Evolutionary conservation across 140 eudicot species (phyloP).

Genomic region (Anethum foeniculum): DNA sequence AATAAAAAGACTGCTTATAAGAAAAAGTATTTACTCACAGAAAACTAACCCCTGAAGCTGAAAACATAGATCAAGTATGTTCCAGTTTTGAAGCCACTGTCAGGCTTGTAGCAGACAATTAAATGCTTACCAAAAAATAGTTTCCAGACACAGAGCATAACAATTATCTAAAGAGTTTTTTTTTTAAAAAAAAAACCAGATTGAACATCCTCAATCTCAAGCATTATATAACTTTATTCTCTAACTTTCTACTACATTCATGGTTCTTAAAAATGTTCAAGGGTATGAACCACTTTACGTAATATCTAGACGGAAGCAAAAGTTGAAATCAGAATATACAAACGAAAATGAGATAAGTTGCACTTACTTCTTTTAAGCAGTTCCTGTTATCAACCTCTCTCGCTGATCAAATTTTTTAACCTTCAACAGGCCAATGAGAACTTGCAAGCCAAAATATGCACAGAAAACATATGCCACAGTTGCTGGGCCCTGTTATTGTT

Average conservation of each 20-base stretch:
- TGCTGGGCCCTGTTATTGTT: slow-evolving; percentile 56
- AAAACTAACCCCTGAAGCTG: not conserved
- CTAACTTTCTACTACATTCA: not conserved
- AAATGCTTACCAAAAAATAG: not conserved
- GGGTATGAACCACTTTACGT: not conserved
- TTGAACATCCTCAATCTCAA: too few relatives aligned
- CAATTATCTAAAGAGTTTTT: not conserved
- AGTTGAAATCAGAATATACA: not conserved
- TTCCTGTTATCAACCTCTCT: slow-evolving; percentile 89
- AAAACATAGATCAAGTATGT: not conserved
- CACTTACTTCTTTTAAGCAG: slow-evolving; percentile 59
- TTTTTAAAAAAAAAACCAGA: not conserved
- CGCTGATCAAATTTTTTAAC: slow-evolving; percentile 81
- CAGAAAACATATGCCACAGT: slow-evolving; percentile 54
- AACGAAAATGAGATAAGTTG: not conserved
- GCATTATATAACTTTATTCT: not conserved
- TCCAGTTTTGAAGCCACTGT: not conserved
- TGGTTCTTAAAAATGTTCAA: not conserved
- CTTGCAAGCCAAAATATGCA: slow-evolving; percentile 84
- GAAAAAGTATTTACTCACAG: not conserved
- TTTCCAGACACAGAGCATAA: not conserved
- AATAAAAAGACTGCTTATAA: not conserved
- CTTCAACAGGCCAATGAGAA: slow-evolving; percentile 72
- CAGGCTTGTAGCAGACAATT: not conserved
- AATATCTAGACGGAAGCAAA: not conserved